phyloP scores from a whole-genome alignment of 352 stramenopile genomes.

The Phytophthora podocarpi region DNA sequence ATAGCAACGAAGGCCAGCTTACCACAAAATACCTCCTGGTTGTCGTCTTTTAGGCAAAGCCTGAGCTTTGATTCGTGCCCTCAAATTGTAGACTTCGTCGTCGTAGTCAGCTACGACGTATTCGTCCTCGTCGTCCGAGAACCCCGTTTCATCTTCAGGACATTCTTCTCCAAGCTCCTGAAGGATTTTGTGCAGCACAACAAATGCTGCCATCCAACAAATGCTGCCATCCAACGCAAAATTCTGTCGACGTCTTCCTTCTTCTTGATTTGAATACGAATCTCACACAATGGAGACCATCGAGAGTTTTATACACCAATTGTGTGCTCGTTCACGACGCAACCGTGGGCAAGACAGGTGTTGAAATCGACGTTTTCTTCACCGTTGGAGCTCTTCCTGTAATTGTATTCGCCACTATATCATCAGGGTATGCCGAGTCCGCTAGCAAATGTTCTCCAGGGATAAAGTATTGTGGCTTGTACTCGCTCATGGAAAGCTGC shows the following conservation, averaged over 20 bases:
- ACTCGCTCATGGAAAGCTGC: background rate
- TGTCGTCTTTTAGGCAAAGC: too few relatives aligned
- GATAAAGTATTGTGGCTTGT: background rate
- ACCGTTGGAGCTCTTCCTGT: background rate
- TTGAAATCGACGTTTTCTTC: background rate
- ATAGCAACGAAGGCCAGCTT: too few relatives aligned
- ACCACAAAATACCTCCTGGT: too few relatives aligned
- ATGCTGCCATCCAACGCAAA: background rate
- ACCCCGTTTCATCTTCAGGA: too few relatives aligned
- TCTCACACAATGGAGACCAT: too few relatives aligned
- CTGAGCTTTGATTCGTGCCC: too few relatives aligned
- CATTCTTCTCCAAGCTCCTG: background rate
- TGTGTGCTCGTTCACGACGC: background rate
- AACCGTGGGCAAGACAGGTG: background rate
- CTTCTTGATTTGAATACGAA: background rate
- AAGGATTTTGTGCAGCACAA: background rate
- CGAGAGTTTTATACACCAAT: background rate
- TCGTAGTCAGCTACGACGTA: too few relatives aligned
- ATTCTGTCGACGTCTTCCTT: background rate
- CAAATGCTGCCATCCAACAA: too few relatives aligned
- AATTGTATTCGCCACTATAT: background rate
- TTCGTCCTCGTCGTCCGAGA: too few relatives aligned
- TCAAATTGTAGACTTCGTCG: too few relatives aligned
- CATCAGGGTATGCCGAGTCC: background rate
- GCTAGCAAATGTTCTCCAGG: background rate